Evolutionary conservation across 2,329 filamentous ascomycete species (phyloP), one percentile per base, ranked within the genome.

Genomic region (Zasmidium cellare): DNA sequence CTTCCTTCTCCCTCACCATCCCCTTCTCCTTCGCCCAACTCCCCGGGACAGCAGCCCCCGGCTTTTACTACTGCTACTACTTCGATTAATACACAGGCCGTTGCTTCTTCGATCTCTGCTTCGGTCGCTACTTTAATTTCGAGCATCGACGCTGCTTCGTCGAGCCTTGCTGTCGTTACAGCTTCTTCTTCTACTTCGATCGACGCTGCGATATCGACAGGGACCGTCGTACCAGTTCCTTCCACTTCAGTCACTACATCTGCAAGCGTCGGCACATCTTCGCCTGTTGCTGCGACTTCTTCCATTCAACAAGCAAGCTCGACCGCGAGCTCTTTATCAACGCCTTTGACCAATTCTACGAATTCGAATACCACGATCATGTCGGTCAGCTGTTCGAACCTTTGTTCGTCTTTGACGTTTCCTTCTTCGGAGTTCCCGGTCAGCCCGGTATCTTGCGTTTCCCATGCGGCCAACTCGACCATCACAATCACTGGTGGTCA

Each of bases 401-500:
- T 68, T 16, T 68, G 66, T 57, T 64, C 63, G 11, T 59, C 60
- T 14, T 56, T 67, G 9, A 62, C 59, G 6, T 68, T 67, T 49
- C 51, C 66, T 46, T 41, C 35, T 41, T 59, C 57, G 12, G 57
- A 60, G n/a, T 55, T 59, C 22, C 53, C 57, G 18, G 60, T 65
- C n/a, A 55, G 52, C 22, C 65, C 65, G 22, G 59, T 66, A 3
- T 65, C 63, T 20, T 68, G 66, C 52, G 54, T 61, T 24, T 58
- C 65, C 18, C 67, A 67, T 47, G 59, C 60, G 24, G 65, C 66
- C 14, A 57, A 59, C 47, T 58, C 56, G n/a, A 65, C 58, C 38
- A 67, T 68, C 45, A 64, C 65, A 16, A 64, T 66, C 48, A 63
- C 60, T 57, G 56, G 66, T 41, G 59, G 69, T 51, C 65, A 68